A percentile compares a stretch with the other conserved stretches of the same genome.
Conservation (phyloP, 2,329 filamentous ascomycete genomes). For the Didymellaceae sp. region DNA sequence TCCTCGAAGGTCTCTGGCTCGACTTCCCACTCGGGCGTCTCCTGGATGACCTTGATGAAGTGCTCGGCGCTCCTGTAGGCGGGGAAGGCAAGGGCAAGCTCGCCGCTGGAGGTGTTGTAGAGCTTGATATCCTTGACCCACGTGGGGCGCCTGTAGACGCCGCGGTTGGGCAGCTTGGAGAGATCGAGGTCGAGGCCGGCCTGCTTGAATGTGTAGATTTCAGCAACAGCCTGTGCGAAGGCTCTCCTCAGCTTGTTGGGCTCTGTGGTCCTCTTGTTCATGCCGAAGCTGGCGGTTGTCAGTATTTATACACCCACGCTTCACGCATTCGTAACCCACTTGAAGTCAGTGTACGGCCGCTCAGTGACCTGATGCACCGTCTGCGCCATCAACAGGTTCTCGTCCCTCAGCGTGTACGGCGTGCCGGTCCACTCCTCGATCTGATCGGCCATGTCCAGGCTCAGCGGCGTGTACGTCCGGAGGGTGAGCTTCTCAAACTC, state of each 20-base stretch:
- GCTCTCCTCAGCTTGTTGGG: conserved; percentile 41
- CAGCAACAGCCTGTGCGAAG: conserved; percentile 63
- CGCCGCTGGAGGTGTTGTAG: conserved; percentile 24
- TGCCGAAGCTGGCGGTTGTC: conserved; percentile 29
- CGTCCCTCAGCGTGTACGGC: conserved; percentile 37
- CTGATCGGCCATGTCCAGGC: conserved; percentile 37
- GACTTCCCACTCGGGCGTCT: conserved; percentile 25
- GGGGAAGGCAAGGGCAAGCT: conserved; percentile 34
- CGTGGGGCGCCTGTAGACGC: conserved; percentile 33
- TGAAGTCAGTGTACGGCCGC: conserved; percentile 39
- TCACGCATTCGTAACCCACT: conserved; percentile 14
- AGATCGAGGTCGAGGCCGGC: conserved; percentile 36
- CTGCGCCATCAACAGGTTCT: conserved; percentile 39
- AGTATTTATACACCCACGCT: background rate
- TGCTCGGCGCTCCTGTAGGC: conserved; percentile 24
- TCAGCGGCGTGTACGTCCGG: conserved; percentile 42
- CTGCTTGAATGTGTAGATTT: conserved; percentile 57
- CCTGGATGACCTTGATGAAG: conserved; percentile 34
- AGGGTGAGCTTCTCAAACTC: conserved; percentile 46
- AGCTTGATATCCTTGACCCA: conserved; percentile 42
- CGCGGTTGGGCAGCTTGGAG: conserved; percentile 34
- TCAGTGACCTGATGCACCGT: conserved; percentile 42
- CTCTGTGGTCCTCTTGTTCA: conserved; percentile 23
- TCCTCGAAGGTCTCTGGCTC: conserved; percentile 10
- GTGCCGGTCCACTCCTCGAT: conserved; percentile 42